Conservation (phyloP, 164 flowering plant genomes). For the Protea cynaroides region DNA sequence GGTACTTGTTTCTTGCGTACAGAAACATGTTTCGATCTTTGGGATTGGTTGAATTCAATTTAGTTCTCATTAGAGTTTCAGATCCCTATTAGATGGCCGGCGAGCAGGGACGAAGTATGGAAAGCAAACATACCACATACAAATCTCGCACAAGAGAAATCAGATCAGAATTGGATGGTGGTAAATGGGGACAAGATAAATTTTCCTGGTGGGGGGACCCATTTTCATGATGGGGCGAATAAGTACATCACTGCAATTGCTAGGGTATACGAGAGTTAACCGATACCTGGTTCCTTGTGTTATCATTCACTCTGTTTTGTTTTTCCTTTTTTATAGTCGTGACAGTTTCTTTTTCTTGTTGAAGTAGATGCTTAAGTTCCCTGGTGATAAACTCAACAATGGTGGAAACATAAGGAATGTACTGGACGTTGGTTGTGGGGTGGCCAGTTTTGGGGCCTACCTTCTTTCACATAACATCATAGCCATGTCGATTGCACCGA, state of each 20-base stretch:
- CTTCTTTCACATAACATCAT: constrained; percentile 53
- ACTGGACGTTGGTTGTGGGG: constrained; percentile 83
- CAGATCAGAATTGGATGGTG: constrained; percentile 90
- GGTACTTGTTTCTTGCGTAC: constrained; percentile 6
- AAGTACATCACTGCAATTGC: constrained; percentile 64
- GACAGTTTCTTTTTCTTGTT: constrained; percentile 6
- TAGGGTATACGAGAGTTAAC: constrained; percentile 39
- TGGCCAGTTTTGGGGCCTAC: constrained; percentile 86
- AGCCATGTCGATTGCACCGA: constrained; percentile 79
- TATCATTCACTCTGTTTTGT: not conserved
- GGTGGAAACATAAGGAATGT: constrained; percentile 65
- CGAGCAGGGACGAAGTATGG: constrained; percentile 85
- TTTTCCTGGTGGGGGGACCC: constrained; percentile 91
- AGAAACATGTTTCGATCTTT: not conserved
- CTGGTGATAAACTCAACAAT: constrained; percentile 60
- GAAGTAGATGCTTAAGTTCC: constrained; percentile 74
- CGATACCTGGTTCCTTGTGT: not conserved
- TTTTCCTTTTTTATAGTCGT: not conserved
- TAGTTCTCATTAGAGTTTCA: constrained; percentile 36
- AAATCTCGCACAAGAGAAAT: constrained; percentile 75
- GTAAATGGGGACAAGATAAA: constrained; percentile 77
- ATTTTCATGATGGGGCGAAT: constrained; percentile 81
- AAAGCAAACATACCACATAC: constrained; percentile 83
- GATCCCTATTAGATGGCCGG: constrained; percentile 83
- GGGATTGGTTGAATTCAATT: constrained; percentile 18